Conservation (phyloP, 2,329 filamentous ascomycete genomes). For the Myriosclerotinia curreyana region DNA sequence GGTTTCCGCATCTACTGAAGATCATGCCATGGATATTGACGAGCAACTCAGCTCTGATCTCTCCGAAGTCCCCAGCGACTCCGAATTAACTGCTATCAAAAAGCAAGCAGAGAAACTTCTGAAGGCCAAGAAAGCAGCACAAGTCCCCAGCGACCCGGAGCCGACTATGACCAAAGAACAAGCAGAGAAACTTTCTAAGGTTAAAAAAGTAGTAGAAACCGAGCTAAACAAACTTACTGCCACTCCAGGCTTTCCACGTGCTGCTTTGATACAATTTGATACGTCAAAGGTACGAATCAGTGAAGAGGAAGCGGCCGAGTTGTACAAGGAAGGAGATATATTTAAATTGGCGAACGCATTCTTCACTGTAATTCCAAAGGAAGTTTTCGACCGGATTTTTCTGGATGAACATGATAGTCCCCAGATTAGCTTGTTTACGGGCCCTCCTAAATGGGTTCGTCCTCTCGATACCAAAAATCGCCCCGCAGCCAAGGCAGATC, state of each 20-base stretch:
- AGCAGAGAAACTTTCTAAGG: neutral
- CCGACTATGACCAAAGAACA: neutral
- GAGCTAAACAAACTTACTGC: neutral
- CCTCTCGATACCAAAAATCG: neutral
- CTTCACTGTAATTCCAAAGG: conserved; percentile 2
- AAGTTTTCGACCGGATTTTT: conserved; percentile 7
- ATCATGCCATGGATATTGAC: neutral
- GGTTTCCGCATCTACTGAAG: too few species aligned
- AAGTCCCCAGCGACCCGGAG: neutral
- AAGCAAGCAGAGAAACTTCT: neutral
- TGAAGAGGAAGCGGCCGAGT: neutral
- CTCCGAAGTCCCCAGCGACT: neutral
- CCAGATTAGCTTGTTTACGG: conserved; percentile 3
- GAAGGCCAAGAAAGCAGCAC: neutral
- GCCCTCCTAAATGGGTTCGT: conserved; percentile 10
- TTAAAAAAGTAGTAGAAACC: neutral
- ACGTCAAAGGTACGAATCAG: neutral
- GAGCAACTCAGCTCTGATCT: conserved; percentile 10
- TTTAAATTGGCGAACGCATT: conserved; percentile 1
- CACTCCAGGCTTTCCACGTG: neutral
- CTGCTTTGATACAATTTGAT: neutral
- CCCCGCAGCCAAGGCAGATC: neutral
- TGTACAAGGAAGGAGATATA: neutral
- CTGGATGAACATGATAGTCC: conserved; percentile 3
- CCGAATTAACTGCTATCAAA: neutral